Evolutionary conservation across 1,284 basidiomycete genomes (phyloP).

Genomic region (Moniliophthora roreri): DNA sequence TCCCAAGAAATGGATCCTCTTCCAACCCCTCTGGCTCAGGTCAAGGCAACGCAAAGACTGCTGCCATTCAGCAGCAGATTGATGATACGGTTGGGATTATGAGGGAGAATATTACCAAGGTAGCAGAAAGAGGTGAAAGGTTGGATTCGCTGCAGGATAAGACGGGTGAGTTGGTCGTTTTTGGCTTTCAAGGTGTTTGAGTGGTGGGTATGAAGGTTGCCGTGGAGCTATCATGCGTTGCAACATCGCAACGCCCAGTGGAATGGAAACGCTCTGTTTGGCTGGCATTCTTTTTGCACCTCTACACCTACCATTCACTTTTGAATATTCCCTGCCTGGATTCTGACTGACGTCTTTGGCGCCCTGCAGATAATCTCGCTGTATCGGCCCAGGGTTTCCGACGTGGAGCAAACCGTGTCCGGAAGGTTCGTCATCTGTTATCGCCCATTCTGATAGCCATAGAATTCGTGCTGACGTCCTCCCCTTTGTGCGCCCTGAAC

Average conservation of each 20-base stretch:
- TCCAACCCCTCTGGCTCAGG: slow-evolving; percentile 53
- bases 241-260: too few relatives aligned
- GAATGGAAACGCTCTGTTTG: neutral
- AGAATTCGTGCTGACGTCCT: neutral
- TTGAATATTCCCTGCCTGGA: neutral
- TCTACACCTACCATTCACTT: neutral
- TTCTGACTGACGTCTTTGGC: slow-evolving; percentile 12
- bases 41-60: slow-evolving; percentile 78
- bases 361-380: slow-evolving; percentile 82
- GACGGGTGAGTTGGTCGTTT: slow-evolving; percentile 72
- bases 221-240: too few relatives aligned
- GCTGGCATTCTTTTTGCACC: neutral
- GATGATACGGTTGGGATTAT: slow-evolving; percentile 96
- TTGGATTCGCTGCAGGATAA: slow-evolving; percentile 96
- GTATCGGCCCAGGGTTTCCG: slow-evolving; percentile 99
- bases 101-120: slow-evolving; percentile 97
- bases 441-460: neutral
- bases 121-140: slow-evolving; percentile 93
- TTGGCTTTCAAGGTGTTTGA: too few relatives aligned
- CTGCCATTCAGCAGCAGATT: slow-evolving; percentile 91
- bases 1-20: slow-evolving; percentile 77
- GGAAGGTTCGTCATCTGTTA: slow-evolving; percentile 54
- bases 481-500: neutral
- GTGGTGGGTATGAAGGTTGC: too few relatives aligned
- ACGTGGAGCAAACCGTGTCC: slow-evolving; percentile 93